Evolutionary conservation across 352 stramenopile genomes (phyloP), one percentile per base, ranked within the genome.

Genomic region (Aphanomyces euteiches): DNA sequence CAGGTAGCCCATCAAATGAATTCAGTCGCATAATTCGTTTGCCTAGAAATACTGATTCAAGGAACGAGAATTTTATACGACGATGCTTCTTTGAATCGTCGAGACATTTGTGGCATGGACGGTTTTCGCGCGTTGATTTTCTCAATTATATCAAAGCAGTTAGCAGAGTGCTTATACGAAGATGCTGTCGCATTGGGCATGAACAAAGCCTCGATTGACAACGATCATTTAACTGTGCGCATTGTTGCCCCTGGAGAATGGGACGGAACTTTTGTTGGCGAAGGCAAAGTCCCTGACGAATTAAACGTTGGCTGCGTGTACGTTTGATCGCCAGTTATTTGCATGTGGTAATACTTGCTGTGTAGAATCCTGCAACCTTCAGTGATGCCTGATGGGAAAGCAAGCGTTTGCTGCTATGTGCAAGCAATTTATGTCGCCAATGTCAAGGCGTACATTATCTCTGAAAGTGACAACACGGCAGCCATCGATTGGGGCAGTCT

Each of bases 401-500:
- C 93, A 54, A 75, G 76, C 10, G 87, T 95, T 69, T 84, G 81
- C 69, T 95, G 87, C 68, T 79, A 89, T 60, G 53, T 93, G 36
- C 84, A 92, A 48, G 80, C 83, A 4, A 78, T 95, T 28, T 75
- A 85, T 70, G 76, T 83, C 5, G 71, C 53, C 4, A 34, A 15
- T 15, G 41, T 72, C 7, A n/a, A 67, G 21, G 5, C 56, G 39
- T 53, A 56, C 87, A 39, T 71, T 79, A 63, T 73, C 12, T 74
- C 78, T 8, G 82, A 83, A 56, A 79, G 75, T 39, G 70, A 76
- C 50, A 81, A 79, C 15, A 76, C 78, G 34, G 68, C 4, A 73
- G 86, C 47, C 72, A 87, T 95, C 8, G 79, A 90, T n/a, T 95
- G 87, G 87, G 78, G 78, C 56, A 78, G 79, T 78, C 90, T 95